Percentiles rank a stretch among this genome's conserved stretches.
phyloP scores from a whole-genome alignment of 176 grass and related monocot species.

The Bonia amplexicaulis region DNA sequence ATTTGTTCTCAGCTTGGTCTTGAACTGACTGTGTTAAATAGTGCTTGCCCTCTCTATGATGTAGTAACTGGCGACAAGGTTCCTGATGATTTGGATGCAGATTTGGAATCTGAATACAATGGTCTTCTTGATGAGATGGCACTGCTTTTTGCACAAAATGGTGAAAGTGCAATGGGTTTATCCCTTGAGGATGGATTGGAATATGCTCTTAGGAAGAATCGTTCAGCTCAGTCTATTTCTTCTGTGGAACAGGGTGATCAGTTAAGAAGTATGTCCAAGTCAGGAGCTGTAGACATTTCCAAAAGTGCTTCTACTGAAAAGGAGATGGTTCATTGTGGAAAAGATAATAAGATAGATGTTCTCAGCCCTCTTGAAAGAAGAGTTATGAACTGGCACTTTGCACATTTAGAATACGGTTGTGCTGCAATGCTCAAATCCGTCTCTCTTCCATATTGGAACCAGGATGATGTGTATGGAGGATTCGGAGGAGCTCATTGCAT shows the following conservation, averaged over 20 bases:
- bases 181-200: conserved; percentile 93
- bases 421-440: conserved; percentile 90
- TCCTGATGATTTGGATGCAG: conserved; percentile 74
- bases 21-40: conserved; percentile 85
- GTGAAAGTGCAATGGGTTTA: conserved; percentile 72
- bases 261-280: conserved; percentile 35
- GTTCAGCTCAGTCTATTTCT: conserved; percentile 40
- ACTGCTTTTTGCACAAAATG: conserved; percentile 82
- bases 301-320: conserved; percentile 37
- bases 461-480: conserved; percentile 97
- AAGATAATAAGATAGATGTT: conserved; percentile 44
- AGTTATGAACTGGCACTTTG: conserved; percentile 99
- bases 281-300: conserved; percentile 34
- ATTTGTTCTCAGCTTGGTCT: conserved; percentile 94
- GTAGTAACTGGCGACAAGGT: conserved; percentile 74
- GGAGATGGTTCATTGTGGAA: conserved; percentile 32
- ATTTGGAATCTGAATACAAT: conserved; percentile 87
- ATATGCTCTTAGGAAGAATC: conserved; percentile 77
- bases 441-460: conserved; percentile 98
- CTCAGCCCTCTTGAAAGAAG: conserved; percentile 85
- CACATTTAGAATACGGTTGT: conserved; percentile 97
- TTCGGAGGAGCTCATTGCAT: conserved; percentile 98
- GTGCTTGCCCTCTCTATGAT: conserved; percentile 97
- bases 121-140: conserved; percentile 92
- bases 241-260: conserved; percentile 39